phyloP scores from a whole-genome alignment of 768 basidiomycete genomes.

The Leccinum fibrillosum region DNA sequence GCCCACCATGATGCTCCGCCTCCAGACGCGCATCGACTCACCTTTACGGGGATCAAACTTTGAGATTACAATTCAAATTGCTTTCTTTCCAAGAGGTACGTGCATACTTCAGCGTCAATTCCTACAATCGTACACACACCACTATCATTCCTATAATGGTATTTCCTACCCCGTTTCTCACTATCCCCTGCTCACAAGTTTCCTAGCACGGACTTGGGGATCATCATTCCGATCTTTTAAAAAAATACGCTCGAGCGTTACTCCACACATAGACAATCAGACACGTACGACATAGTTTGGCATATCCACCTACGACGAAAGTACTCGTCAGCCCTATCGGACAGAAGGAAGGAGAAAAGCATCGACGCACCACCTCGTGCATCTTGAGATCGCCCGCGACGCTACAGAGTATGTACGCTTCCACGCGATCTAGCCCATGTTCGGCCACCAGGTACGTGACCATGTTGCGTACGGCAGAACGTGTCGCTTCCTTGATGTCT shows the following conservation, averaged over 20 bases:
- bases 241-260: neutral
- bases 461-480: conserved; percentile 57
- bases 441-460: conserved; percentile 47
- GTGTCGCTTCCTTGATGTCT: conserved; percentile 54
- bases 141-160: neutral
- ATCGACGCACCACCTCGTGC: conserved; percentile 52
- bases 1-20: conserved; percentile 96
- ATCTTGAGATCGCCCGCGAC: conserved; percentile 56
- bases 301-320: conserved; percentile 51
- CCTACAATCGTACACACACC: neutral
- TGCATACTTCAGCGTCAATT: neutral
- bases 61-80: too few species aligned
- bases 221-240: conserved; percentile 55
- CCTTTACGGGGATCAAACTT: too few species aligned
- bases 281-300: conserved; percentile 57
- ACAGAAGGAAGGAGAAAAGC: neutral
- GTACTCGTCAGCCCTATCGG: neutral
- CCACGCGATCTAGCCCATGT: conserved; percentile 40
- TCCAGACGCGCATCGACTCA: too few species aligned
- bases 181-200: neutral
- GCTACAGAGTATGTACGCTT: conserved; percentile 62
- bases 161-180: neutral
- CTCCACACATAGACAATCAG: neutral
- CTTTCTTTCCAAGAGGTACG: neutral
- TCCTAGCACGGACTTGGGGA: conserved; percentile 43